Evolutionary conservation across 176 grass and related monocot species (phyloP).

Genomic region (Pontederia crassipes): DNA sequence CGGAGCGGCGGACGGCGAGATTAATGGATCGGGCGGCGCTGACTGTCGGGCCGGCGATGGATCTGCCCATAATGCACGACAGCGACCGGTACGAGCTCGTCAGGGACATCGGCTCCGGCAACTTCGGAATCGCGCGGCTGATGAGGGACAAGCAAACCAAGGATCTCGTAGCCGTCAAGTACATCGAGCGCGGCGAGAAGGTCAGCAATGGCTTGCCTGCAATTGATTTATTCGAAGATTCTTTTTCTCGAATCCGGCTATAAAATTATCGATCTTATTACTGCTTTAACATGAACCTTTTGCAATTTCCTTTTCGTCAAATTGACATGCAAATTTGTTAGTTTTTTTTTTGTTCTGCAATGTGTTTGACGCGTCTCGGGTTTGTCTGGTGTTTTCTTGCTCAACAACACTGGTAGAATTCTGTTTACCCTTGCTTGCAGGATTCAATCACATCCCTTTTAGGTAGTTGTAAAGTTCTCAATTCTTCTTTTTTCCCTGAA

Average conservation of each 20-base stretch:
- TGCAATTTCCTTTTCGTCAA: too few relatives aligned
- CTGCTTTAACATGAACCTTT: not conserved
- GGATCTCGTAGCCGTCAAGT: slow-evolving; percentile 12
- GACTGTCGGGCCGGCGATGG: slow-evolving; percentile 14
- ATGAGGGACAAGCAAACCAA: slow-evolving; percentile 16
- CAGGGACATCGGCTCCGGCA: slow-evolving; percentile 12
- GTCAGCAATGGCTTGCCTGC: not conserved
- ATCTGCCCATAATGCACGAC: slow-evolving; percentile 21
- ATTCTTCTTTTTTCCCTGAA: too few relatives aligned
- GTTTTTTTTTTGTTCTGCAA: too few relatives aligned
- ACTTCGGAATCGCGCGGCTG: slow-evolving; percentile 13
- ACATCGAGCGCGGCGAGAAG: slow-evolving; percentile 18
- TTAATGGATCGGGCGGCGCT: slow-evolving; percentile 16
- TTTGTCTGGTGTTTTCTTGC: too few relatives aligned
- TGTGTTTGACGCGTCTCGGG: too few relatives aligned
- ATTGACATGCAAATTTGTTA: too few relatives aligned
- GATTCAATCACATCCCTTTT: too few relatives aligned
- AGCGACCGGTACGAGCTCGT: slow-evolving; percentile 23
- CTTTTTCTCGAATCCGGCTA: not conserved
- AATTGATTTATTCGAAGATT: not conserved
- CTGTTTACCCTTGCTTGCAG: too few relatives aligned
- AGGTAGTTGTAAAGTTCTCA: too few relatives aligned
- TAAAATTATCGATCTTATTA: not conserved
- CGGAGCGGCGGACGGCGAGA: not conserved
- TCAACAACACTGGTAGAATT: too few relatives aligned